phyloP scores from a whole-genome alignment of 257 asterid genomes.

The Marsdenia floribunda region DNA sequence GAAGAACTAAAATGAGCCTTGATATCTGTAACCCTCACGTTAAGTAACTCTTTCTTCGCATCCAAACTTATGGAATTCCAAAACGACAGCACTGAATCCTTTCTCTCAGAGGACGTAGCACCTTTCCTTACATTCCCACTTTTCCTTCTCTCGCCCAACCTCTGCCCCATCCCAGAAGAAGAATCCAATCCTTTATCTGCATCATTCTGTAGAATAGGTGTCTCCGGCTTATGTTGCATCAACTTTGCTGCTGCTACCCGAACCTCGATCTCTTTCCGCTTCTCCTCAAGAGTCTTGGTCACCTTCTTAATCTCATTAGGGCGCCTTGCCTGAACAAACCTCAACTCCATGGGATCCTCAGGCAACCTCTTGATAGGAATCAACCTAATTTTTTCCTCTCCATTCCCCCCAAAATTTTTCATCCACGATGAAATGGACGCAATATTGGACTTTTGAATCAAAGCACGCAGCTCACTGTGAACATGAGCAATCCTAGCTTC shows the following conservation, averaged over 20 bases:
- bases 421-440: slow-evolving; percentile 72
- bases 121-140: slow-evolving; percentile 47
- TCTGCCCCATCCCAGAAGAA: slow-evolving; percentile 38
- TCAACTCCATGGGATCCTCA: slow-evolving; percentile 79
- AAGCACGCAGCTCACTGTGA: slow-evolving; percentile 54
- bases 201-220: slow-evolving; percentile 30
- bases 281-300: slow-evolving; percentile 67
- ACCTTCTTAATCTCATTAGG: slow-evolving; percentile 77
- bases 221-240: slow-evolving; percentile 64
- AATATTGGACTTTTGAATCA: slow-evolving; percentile 72
- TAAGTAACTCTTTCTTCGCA: slow-evolving; percentile 45
- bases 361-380: slow-evolving; percentile 61
- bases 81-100: slow-evolving; percentile 53
- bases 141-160: slow-evolving; percentile 51
- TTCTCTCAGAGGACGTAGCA: slow-evolving; percentile 58
- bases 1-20: slow-evolving; percentile 50
- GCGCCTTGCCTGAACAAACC: slow-evolving; percentile 53
- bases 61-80: slow-evolving; percentile 57
- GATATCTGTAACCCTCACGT: slow-evolving; percentile 42
- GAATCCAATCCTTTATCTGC: slow-evolving; percentile 50
- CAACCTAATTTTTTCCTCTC: slow-evolving; percentile 68
- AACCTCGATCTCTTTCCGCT: slow-evolving; percentile 82
- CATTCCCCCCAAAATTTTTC: slow-evolving; percentile 61
- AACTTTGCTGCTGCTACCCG: slow-evolving; percentile 81
- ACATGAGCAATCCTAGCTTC: slow-evolving; percentile 54